Percentiles rank a stretch among this genome's conserved stretches.
Evolutionary conservation across 306 rosid species (phyloP).

Genomic region (Trifolium dubium): DNA sequence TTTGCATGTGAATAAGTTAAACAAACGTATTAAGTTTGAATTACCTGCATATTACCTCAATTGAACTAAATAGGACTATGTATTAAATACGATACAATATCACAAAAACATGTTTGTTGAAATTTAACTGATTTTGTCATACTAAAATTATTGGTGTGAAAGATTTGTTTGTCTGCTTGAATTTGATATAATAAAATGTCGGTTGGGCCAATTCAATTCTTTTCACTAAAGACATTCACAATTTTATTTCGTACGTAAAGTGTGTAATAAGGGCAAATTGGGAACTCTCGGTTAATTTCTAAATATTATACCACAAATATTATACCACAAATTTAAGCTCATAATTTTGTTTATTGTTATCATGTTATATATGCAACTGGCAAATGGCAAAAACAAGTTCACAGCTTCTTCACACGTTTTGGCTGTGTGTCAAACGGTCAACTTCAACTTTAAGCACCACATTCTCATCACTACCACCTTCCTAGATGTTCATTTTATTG

Average conservation of each 20-base stretch:
- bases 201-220: no score
- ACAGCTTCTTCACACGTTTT: constrained; percentile 57
- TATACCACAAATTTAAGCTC: background rate
- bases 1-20: no score
- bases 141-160: no score
- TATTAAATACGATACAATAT: no score
- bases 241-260: constrained; percentile 1
- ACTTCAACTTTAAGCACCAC: constrained; percentile 32
- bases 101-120: no score
- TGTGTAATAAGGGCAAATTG: constrained; percentile 28
- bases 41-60: no score
- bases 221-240: background rate
- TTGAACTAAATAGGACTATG: no score
- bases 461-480: constrained; percentile 32
- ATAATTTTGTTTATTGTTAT: background rate
- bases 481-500: background rate
- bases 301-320: background rate
- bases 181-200: no score
- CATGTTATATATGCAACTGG: constrained; percentile 22
- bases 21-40: no score
- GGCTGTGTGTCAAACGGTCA: constrained; percentile 31
- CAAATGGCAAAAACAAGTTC: constrained; percentile 41
- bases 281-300: constrained; percentile 23
- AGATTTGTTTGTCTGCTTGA: no score
- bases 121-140: no score